Percentiles rank a stretch among this genome's conserved stretches.
These are phyloP conservation scores for Wallacemonas sp. DNA, from an alignment of 208 protist species.

Conservation along the genomic window DNA sequence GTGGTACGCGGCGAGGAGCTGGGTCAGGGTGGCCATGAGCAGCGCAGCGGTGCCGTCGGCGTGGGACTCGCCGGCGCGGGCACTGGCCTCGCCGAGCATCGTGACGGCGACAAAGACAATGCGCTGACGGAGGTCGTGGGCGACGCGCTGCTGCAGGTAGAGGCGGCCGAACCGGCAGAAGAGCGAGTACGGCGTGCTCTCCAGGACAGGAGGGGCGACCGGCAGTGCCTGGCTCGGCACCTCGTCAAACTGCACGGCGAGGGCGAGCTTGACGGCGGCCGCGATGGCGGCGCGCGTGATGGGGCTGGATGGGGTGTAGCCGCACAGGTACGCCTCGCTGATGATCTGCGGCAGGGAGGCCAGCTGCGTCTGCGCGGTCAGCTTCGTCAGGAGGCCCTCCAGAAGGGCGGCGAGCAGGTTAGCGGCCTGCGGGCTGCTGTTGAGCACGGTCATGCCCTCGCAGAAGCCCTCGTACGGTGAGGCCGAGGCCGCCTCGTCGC, in stretches of 20 bases:
- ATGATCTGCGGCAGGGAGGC: constrained; percentile 43
- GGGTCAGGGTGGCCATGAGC: constrained; percentile 39
- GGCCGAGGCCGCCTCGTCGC: not conserved
- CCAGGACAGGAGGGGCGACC: not conserved
- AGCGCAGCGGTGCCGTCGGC: not conserved
- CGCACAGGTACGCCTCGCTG: constrained; percentile 59
- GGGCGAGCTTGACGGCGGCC: constrained; percentile 30
- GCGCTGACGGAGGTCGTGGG: constrained; percentile 52
- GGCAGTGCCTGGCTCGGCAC: not conserved
- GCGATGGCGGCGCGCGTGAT: constrained; percentile 24
- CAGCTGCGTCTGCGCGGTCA: constrained; percentile 13
- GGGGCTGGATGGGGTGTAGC: constrained; percentile 47
- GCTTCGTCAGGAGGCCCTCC: constrained; percentile 25
- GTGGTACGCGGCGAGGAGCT: constrained; percentile 71
- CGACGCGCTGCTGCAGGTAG: constrained; percentile 63
- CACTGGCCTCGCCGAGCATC: constrained; percentile 57
- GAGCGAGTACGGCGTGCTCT: constrained; percentile 8
- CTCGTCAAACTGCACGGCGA: constrained; percentile 2
- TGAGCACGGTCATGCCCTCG: constrained; percentile 37
- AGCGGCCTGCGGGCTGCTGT: constrained; percentile 30
- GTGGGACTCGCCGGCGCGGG: constrained; percentile 18
- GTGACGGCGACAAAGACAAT: constrained; percentile 54
- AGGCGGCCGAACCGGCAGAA: constrained; percentile 72
- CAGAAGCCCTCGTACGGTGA: constrained; percentile 22
- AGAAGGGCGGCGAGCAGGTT: constrained; percentile 39